Evolutionary conservation across 2,329 filamentous ascomycete genomes (phyloP), one percentile per base, ranked within the genome.

Genomic region (Fusarium succisae): DNA sequence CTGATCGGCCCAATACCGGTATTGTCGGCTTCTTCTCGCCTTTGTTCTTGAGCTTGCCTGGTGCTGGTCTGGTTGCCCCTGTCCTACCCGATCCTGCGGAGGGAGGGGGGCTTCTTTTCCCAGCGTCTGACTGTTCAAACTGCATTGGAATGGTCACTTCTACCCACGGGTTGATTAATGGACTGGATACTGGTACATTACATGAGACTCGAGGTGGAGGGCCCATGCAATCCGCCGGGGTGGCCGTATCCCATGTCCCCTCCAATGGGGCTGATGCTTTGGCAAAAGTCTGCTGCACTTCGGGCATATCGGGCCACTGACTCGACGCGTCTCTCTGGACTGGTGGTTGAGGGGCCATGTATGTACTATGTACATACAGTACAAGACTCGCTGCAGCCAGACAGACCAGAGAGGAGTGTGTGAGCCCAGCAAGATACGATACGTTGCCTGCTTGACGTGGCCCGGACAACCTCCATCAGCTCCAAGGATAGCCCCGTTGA

Each of bases 241-340:
- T 71, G 72, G 67, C 74, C 66, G 64, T 59, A 69, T 62, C 76
- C 77, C 73, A 67, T 53, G 66, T 58, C 57, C 67, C 68, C 69
- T 78, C 77, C 77, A 79, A 79, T 79, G 74, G 77, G 76, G 73
- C 66, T 72, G 63, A 45, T 64, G 45, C 67, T 72, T 65, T 56
- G 66, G 60, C 77, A 77, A 77, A 76, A 79, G 69, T 75, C 73
- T 79, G 77, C 75, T 70, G 61, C 74, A 76, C 61, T 74, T 78
- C 67, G 63, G 73, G 63, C 66, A 63, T 68, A 66, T 78, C 73
- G 76, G 71, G 65, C 73, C 75, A 78, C 71, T 74, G 60, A 57
- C 74, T 77, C 69, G 56, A 68, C 59, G 43, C 51, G 50, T 50
- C 58, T 70, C 50, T 64, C 47, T 66, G 65, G 47, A 60, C 58